Conservation (phyloP, 768 basidiomycete species). For the Lactarius akahatsu region DNA sequence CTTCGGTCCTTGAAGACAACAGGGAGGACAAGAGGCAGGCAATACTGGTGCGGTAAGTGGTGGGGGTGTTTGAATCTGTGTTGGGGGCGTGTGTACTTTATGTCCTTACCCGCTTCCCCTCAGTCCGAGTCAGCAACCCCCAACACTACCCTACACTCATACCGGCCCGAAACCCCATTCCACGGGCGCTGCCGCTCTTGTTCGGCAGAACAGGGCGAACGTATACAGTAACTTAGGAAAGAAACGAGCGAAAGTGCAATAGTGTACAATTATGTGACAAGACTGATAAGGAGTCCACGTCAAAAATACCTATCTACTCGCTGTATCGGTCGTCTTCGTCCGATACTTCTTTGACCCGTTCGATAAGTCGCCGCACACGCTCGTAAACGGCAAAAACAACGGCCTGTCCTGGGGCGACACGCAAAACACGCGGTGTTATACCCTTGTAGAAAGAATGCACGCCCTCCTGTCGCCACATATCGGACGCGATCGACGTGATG, state of each 20-base stretch:
- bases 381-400: constrained; percentile 99
- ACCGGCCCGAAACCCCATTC: constrained; percentile 8
- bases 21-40: background rate
- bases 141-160: background rate
- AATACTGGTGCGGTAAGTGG: background rate
- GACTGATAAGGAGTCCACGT: background rate
- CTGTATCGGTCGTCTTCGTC: constrained; percentile 62
- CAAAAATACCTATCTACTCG: constrained; percentile 43
- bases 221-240: background rate
- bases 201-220: background rate
- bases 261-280: constrained; percentile 7
- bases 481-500: constrained; percentile 75
- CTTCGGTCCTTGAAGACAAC: background rate
- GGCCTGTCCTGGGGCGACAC: constrained; percentile 96
- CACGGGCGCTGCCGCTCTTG: background rate
- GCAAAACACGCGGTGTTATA: constrained; percentile 92
- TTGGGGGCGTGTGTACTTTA: background rate
- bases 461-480: constrained; percentile 94
- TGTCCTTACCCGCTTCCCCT: background rate
- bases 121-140: background rate
- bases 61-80: background rate
- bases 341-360: constrained; percentile 56
- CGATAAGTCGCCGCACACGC: constrained; percentile 72
- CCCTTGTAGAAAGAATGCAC: constrained; percentile 94
- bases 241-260: background rate